These are phyloP conservation scores for Turritis glabra DNA, from an alignment of 345 rosid species.

Conservation along the genomic window DNA sequence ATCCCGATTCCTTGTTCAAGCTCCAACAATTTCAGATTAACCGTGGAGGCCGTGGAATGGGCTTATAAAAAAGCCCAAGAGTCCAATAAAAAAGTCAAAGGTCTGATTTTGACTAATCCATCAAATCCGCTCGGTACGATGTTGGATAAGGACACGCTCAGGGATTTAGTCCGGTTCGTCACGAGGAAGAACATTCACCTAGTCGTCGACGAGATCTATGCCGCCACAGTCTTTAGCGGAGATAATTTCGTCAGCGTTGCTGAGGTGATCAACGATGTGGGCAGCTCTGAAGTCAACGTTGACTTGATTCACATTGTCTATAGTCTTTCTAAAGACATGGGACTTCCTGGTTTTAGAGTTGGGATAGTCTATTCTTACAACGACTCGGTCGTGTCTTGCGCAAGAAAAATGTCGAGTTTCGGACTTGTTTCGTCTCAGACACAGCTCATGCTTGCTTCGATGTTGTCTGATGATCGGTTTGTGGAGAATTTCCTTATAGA, in stretches of 20 bases:
- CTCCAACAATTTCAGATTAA: slow-evolving; percentile 63
- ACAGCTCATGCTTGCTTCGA: slow-evolving; percentile 62
- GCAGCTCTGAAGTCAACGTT: slow-evolving; percentile 40
- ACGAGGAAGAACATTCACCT: slow-evolving; percentile 63
- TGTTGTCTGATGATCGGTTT: slow-evolving; percentile 71
- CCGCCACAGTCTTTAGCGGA: slow-evolving; percentile 60
- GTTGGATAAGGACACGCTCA: slow-evolving; percentile 52
- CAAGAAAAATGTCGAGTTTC: slow-evolving; percentile 83
- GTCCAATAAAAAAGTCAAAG: slow-evolving; percentile 60
- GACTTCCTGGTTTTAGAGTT: slow-evolving; percentile 80
- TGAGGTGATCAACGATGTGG: slow-evolving; percentile 55
- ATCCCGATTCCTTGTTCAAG: slow-evolving; percentile 71
- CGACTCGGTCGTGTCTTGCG: slow-evolving; percentile 58
- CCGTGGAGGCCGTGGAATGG: slow-evolving; percentile 52
- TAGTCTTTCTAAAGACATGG: slow-evolving; percentile 94
- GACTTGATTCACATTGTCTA: slow-evolving; percentile 74
- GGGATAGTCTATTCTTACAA: slow-evolving; percentile 84
- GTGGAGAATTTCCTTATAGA: slow-evolving; percentile 50
- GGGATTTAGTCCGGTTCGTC: slow-evolving; percentile 51
- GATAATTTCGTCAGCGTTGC: slow-evolving; percentile 64
- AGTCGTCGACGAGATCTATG: slow-evolving; percentile 83
- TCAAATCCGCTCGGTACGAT: slow-evolving; percentile 85
- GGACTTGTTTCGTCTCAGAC: slow-evolving; percentile 83
- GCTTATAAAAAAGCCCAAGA: slow-evolving; percentile 55
- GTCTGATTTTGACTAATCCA: slow-evolving; percentile 76